Evolutionary conservation across 371 early-diverging fungal species (phyloP), one percentile per base, ranked within the genome.

Genomic region (Cokeromyces recurvatus): DNA sequence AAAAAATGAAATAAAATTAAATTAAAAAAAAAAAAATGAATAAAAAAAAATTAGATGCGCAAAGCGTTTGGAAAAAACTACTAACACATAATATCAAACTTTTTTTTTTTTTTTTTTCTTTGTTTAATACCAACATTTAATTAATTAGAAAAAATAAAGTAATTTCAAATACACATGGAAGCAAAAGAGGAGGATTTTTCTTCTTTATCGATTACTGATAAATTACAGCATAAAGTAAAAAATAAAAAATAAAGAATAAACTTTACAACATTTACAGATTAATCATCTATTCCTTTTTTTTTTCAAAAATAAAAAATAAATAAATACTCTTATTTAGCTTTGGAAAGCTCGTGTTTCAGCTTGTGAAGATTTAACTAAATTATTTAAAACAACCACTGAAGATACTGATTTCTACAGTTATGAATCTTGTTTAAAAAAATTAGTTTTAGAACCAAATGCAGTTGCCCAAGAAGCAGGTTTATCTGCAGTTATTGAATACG

Each of bases 331-430:
- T 25, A 6, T 27, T 22, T 62, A 95, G 95, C 64, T 81, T 32
- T 97, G 97, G 97, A 96, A 97, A 64, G 97, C 92, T 20, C 86
- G 97, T 51, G 72, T 87, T 39, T 79, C 74, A 19, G 97, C 89
- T 12, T 97, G 92, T 67, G 86, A 86, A 31, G 91, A 92, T 46
- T 71, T 94, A 21, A 74, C 82, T 16, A 80, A 84, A 41, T 50
- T 81, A 34, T 85, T 94, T 42, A 68, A 68, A 27, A 79, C 66
- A 37, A 74, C 82, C 39, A 80, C 75, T 37, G 66, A 66, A 17
- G 79, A 86, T 38, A 64, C 68, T 6, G 87, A 84, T 48, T 97
- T 87, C 61, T 51, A 71, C 19, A 79, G 77, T 22, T 91, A 78
- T 55, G 85, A 84, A 16, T 75, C 81, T 16, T 74, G 64, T 43